phyloP scores from a whole-genome alignment of 805 yeast genomes.

The Wickerhamomyces subpelliculosus region DNA sequence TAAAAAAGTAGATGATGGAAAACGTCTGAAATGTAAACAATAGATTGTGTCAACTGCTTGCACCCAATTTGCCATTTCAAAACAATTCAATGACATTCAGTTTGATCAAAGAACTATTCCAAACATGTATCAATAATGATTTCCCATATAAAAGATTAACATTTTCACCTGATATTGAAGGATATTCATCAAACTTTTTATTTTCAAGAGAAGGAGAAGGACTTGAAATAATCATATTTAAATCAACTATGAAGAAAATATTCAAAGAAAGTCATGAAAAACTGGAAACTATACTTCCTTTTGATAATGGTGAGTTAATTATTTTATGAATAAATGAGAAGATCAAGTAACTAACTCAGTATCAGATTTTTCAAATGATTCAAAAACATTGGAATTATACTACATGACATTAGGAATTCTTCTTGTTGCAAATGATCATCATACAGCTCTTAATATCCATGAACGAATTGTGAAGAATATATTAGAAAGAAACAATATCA shows the following conservation, averaged over 20 bases:
- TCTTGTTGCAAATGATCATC: constrained; percentile 30
- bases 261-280: constrained; percentile 26
- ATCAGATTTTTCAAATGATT: constrained; percentile 2
- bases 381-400: constrained; percentile 9
- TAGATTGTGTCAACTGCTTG: too few species aligned
- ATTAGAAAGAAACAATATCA: constrained; percentile 3
- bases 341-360: not conserved
- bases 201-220: constrained; percentile 2
- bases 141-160: constrained; percentile 7
- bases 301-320: not conserved
- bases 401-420: constrained; percentile 27
- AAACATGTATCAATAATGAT: constrained; percentile 2
- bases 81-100: not conserved
- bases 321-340: not conserved
- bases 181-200: constrained; percentile 6
- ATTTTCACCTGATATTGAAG: constrained; percentile 7
- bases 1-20: too few species aligned
- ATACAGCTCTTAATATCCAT: constrained; percentile 25
- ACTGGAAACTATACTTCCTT: constrained; percentile 5
- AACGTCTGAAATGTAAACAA: too few species aligned
- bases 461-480: constrained; percentile 16
- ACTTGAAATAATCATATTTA: constrained; percentile 29
- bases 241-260: constrained; percentile 20
- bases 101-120: not conserved
- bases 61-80: too few species aligned